Evolutionary conservation across 192 early-diverging fungal genomes (phyloP), one percentile per base, ranked within the genome.

Genomic region (Mortierella antarctica): DNA sequence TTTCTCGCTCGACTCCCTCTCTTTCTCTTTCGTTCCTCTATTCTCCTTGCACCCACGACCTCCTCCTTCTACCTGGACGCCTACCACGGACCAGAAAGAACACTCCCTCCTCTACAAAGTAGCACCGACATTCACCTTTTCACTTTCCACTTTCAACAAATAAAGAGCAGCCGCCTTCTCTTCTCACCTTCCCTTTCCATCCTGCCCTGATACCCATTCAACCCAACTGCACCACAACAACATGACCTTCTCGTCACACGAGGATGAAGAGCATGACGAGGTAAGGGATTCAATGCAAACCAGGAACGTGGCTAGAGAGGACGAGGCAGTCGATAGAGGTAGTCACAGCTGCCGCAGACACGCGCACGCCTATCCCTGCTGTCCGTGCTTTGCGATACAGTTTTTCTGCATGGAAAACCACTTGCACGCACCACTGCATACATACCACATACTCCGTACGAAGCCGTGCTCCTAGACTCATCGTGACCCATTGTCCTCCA

Each of bases 251-350:
- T 57, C 54, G 42, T 50, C 62, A 15, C 45, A 73, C 56, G 71
- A 73, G 44, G 54, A 73, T 65, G 71, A 48, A 40, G 64, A 73
- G 5, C 71, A 59, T 48, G 71, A 73, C 48, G 71, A 67, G 54
- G 73, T 67, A 74, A 62, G 70, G 31, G 5, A 56, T n/a, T 13
- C 17, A 44, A 57, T 23, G 23, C 20, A 49, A 17, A 46, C 45
- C 7, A 54, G 44, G 59, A 52, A 57, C 39, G 66, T 11, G 13
- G 23, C 31, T 40, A 66, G 46, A n/a, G 45, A 18, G n/a, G 21
- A 13, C n/a, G 20, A 21, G 54, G 9, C 4, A 11, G 54, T 0
- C 54, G 18, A 23, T 18, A 23, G 18, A 55, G 18, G 54, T 23
- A 55, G 54, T 12, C 54, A 23, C 18, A 48, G 20, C 18, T 17